Percentiles rank a stretch among this genome's conserved stretches.
Conservation (phyloP, 129 eudicot genomes). For the Artemisia tridentata region DNA sequence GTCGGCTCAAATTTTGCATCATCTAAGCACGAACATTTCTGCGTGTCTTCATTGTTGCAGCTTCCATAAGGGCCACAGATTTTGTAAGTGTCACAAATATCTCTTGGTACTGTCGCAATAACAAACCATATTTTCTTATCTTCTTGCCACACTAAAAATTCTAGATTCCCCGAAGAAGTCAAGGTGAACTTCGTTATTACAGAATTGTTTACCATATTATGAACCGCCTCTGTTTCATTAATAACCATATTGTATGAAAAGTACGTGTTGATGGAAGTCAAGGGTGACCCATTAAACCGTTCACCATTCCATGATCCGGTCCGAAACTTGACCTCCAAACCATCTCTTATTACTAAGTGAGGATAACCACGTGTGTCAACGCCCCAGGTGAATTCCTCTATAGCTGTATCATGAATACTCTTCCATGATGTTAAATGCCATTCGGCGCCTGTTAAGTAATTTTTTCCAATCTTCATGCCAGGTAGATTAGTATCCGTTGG, state of each 20-base stretch:
- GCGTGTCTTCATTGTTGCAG: slow-evolving; percentile 29
- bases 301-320: slow-evolving; percentile 8
- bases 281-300: not conserved
- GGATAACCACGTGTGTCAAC: too few species aligned
- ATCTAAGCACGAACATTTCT: slow-evolving; percentile 39
- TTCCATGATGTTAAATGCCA: too few species aligned
- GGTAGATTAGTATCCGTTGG: too few species aligned
- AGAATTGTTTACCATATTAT: slow-evolving; percentile 1
- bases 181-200: slow-evolving; percentile 1
- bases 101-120: not conserved
- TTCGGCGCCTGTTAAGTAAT: too few species aligned
- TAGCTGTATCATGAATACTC: too few species aligned
- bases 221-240: not conserved
- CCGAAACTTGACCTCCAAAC: not conserved
- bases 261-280: not conserved
- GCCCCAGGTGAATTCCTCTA: too few species aligned
- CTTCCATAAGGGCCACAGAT: slow-evolving; percentile 40
- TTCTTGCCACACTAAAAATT: slow-evolving; percentile 23
- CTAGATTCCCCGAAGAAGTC: slow-evolving; percentile 16
- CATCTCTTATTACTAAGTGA: not conserved
- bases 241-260: not conserved
- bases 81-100: slow-evolving; percentile 35
- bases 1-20: slow-evolving; percentile 36
- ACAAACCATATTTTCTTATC: slow-evolving; percentile 16
- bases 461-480: too few species aligned